Evolutionary conservation across 768 basidiomycete species (phyloP), one percentile per base, ranked within the genome.

Genomic region (Russula ochroleuca): DNA sequence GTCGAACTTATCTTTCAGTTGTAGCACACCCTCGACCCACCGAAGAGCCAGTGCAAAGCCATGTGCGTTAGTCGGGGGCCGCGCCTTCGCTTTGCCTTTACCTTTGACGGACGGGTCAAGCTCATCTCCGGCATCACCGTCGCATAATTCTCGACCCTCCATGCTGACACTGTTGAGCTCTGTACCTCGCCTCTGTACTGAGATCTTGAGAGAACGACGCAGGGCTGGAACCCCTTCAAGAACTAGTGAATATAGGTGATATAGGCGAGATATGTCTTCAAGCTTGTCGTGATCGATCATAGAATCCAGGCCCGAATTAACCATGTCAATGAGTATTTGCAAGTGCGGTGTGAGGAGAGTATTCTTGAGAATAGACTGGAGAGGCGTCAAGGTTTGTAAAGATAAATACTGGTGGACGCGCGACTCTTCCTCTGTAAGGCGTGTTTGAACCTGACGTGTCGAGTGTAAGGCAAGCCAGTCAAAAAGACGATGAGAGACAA

Each of bases 21-120:
- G 85, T 14, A 99, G 78, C 17, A 97, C 88, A 68, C 88, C 86
- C 73, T 96, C 87, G 0, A 98, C 96, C 97, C 97, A 99, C 72
- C 85, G 86, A 59, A 96, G 76, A 5, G 96, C 97, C 33, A 83
- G 70, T 14, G 76, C 73, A 23, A 86, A 74, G 0, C 85, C 76
- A 61, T 86, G 81, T 9, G 78, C 71, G 9, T 69, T 77, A 7
- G 76, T 70, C 47, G 76, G 69, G 41, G 72, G 69, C 37, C 76
- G 73, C n/a, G 63, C 73, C 61, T 78, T 82, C 64, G 72, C 78
- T 74, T 81, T 87, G 28, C 78, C 80, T 77, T 81, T 91, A 59
- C 74, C 80, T 69, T 78, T 81, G 65, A 69, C 66, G 13, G 72
- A 66, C 13, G 69, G 70, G 31, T 75, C 74, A 21, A 74, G 73